Evolutionary conservation across 2,329 filamentous ascomycete genomes (phyloP).

Genomic region (Dendrostoma leiphaemia): DNA sequence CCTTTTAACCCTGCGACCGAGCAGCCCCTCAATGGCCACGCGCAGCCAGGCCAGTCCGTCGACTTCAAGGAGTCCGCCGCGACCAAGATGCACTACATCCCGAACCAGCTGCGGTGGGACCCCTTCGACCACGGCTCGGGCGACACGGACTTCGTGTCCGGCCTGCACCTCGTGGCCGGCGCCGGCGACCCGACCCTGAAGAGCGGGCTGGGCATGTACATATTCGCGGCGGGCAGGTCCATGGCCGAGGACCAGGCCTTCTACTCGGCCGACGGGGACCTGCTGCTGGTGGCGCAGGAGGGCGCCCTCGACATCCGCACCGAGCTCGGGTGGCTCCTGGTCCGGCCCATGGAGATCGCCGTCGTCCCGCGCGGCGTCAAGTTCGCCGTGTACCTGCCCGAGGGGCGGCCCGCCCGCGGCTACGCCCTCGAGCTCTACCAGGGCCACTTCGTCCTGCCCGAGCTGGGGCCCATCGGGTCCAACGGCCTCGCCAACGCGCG

Average conservation of each 20-base stretch:
- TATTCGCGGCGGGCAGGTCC: slow-evolving; percentile 75
- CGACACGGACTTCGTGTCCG: slow-evolving; percentile 50
- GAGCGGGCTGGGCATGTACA: slow-evolving; percentile 73
- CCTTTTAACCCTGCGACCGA: slow-evolving; percentile 49
- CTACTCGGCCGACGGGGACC: slow-evolving; percentile 80
- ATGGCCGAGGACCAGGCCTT: slow-evolving; percentile 78
- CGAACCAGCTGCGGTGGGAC: slow-evolving; percentile 80
- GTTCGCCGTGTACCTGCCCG: slow-evolving; percentile 67
- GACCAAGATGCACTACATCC: slow-evolving; percentile 66
- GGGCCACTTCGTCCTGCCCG: slow-evolving; percentile 69
- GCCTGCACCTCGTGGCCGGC: slow-evolving; percentile 70
- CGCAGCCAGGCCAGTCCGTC: slow-evolving; percentile 22
- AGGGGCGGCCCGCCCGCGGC: slow-evolving; percentile 58
- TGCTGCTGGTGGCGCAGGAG: slow-evolving; percentile 73
- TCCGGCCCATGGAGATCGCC: slow-evolving; percentile 76
- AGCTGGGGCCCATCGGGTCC: slow-evolving; percentile 71
- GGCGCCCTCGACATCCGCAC: slow-evolving; percentile 74
- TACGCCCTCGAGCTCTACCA: slow-evolving; percentile 76
- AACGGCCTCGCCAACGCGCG: slow-evolving; percentile 72
- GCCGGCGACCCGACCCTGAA: slow-evolving; percentile 79
- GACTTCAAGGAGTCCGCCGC: slow-evolving; percentile 21
- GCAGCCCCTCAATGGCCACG: slow-evolving; percentile 21
- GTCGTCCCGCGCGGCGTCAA: slow-evolving; percentile 73
- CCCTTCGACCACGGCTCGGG: slow-evolving; percentile 65
- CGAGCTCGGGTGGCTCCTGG: slow-evolving; percentile 70